phyloP scores from a whole-genome alignment of 2,329 filamentous ascomycete genomes.

The Botrytis hyacinthi region DNA sequence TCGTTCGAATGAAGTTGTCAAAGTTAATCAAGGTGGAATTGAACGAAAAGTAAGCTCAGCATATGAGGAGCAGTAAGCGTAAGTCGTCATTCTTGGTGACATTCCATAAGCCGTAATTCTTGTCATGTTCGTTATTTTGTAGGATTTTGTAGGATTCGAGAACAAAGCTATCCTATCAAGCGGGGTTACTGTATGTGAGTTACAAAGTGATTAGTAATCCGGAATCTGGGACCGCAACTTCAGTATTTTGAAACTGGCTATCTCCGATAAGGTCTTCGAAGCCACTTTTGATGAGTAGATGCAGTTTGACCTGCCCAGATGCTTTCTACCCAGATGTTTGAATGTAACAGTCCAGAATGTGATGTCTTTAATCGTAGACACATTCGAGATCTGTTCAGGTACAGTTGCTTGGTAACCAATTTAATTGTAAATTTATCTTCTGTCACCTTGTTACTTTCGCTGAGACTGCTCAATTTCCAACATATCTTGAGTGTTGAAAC shows the following conservation, averaged over 20 bases:
- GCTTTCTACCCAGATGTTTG: too few species aligned
- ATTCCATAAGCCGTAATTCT: not conserved
- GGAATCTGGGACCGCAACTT: not conserved
- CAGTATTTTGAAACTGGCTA: not conserved
- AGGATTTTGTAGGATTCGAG: not conserved
- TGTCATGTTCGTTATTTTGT: not conserved
- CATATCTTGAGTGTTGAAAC: not conserved
- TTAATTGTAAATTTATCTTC: not conserved
- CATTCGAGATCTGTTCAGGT: not conserved
- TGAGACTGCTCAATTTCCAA: not conserved
- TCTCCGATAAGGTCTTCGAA: not conserved
- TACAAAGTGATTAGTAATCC: conserved; percentile 13
- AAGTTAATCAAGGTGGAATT: not conserved
- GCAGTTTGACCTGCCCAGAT: not conserved
- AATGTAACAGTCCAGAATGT: not conserved
- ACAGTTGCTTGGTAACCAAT: not conserved
- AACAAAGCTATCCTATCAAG: conserved; percentile 1
- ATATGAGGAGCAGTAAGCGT: not conserved
- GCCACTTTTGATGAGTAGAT: not conserved
- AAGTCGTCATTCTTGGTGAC: not conserved
- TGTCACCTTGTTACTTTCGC: not conserved
- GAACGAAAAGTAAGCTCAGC: not conserved
- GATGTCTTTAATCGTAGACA: not conserved
- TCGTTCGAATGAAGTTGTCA: not conserved
- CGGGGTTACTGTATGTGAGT: not conserved